phyloP scores from a whole-genome alignment of 129 eudicot genomes.

The Flaveria trinervia region DNA sequence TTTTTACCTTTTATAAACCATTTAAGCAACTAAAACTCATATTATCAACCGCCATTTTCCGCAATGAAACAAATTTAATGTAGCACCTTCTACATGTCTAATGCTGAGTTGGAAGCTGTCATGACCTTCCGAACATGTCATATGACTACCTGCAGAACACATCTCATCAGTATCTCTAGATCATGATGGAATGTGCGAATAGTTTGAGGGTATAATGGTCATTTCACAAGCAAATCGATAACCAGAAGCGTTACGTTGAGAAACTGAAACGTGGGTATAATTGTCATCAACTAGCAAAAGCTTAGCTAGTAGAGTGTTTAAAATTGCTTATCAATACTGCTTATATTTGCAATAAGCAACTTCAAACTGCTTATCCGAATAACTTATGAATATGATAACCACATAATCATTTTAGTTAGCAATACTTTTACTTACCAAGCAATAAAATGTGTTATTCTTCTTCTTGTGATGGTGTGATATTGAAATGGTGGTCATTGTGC shows the following conservation, averaged over 20 bases:
- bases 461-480: conserved; percentile 1
- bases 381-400: background rate
- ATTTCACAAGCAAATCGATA: conserved; percentile 8
- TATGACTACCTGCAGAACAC: conserved; percentile 30
- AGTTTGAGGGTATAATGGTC: conserved; percentile 19
- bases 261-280: background rate
- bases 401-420: background rate
- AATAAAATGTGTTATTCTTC: conserved; percentile 13
- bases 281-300: background rate
- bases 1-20: conserved; percentile 12
- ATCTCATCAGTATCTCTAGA: conserved; percentile 14
- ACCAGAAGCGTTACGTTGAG: background rate
- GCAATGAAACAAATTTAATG: conserved; percentile 5
- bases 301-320: background rate
- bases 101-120: conserved; percentile 27
- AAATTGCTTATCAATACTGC: background rate
- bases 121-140: background rate
- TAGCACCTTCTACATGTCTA: conserved; percentile 25
- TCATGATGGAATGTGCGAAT: background rate
- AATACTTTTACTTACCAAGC: conserved; percentile 35
- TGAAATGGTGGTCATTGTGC: conserved; percentile 41
- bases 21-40: conserved; percentile 14
- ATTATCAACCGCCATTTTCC: conserved; percentile 11
- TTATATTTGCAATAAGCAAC: background rate
- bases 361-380: background rate